Evolutionary conservation across 139 green algal species (phyloP), one percentile per base, ranked within the genome.

Genomic region (Chlorella sp.): DNA sequence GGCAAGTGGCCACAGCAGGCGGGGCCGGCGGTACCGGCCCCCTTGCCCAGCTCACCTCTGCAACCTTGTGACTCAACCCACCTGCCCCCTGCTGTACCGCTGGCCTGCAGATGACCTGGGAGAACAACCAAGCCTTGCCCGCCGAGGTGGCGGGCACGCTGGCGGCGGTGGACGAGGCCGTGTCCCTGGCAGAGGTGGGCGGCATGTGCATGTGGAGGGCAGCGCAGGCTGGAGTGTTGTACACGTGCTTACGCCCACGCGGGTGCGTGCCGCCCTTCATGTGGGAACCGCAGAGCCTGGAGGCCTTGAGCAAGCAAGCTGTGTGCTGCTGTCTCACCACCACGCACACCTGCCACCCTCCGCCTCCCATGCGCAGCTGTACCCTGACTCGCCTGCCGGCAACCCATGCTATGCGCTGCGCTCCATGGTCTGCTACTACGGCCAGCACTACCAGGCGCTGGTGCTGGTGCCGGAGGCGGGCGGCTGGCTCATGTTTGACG

Each of bases 401-500:
- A 3, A 1, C 2, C 68, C 14, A 0, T 36, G 36, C 68, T 94
- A 92, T 83, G 44, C 73, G 46, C 89, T 95, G 75, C 80, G 86
- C 82, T 87, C 81, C 81, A 88, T 93, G 88, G 93, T 95, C 68
- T 94, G 91, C 82, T 96, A 95, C 90, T 95, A 95, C 78, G 94
- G 94, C 24, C n/a, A 40, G 65, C 65, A 73, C 65, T 73, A 73
- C 65, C 65, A 73, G n/a, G 65, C 65, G n/a, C 65, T 96, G 70
- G 91, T 96, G 75, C 58, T 85, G 64, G 58, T 90, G 80, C 72
- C 41, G 0, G 76, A 87, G 24, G 73, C 90, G n/a, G 76, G 43
- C n/a, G 76, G 54, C 44, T 96, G 94, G 94, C 83, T 96, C 48
- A 88, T 96, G 89, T 94, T 96, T 58, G 94, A 96, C 78, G 94